Conservation (phyloP, 805 yeast species). For the Brettanomyces sp. region DNA sequence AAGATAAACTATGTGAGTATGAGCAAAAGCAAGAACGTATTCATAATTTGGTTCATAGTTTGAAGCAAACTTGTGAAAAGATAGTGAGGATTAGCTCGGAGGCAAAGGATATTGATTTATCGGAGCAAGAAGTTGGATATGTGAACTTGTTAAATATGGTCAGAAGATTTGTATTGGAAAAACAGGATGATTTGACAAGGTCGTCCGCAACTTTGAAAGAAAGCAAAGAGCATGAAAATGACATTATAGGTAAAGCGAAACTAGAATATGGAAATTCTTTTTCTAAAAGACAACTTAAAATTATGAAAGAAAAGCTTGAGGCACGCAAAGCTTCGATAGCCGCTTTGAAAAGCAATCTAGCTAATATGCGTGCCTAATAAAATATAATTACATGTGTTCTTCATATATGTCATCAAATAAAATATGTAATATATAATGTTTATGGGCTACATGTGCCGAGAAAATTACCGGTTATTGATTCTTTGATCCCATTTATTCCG, state of each 20-base stretch:
- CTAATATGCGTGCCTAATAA: too few relatives aligned
- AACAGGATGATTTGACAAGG: constrained; percentile 7
- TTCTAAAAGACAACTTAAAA: constrained; percentile 5
- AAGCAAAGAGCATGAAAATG: constrained; percentile 12
- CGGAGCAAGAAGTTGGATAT: constrained; percentile 18
- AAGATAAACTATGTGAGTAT: constrained; percentile 25
- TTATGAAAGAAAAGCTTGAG: constrained; percentile 13
- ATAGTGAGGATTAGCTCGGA: constrained; percentile 4
- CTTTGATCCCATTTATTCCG: too few relatives aligned
- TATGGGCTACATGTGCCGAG: too few relatives aligned
- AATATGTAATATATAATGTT: too few relatives aligned
- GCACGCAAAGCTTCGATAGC: constrained; percentile 2
- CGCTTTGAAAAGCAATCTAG: too few relatives aligned
- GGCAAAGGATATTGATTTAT: constrained; percentile 10
- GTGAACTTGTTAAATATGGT: constrained; percentile 16
- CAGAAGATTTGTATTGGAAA: constrained; percentile 8
- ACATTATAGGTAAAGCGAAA: constrained; percentile 3
- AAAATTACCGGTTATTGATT: too few relatives aligned
- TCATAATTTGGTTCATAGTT: constrained; percentile 10
- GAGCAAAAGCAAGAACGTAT: constrained; percentile 22
- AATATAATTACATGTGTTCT: too few relatives aligned
- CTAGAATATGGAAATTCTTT: constrained; percentile 3
- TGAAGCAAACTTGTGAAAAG: constrained; percentile 5
- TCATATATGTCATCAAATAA: too few relatives aligned
- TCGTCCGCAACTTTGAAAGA: constrained; percentile 7